Conservation (phyloP, 192 early-diverging fungal species). For the Rhizophagus clarus region DNA sequence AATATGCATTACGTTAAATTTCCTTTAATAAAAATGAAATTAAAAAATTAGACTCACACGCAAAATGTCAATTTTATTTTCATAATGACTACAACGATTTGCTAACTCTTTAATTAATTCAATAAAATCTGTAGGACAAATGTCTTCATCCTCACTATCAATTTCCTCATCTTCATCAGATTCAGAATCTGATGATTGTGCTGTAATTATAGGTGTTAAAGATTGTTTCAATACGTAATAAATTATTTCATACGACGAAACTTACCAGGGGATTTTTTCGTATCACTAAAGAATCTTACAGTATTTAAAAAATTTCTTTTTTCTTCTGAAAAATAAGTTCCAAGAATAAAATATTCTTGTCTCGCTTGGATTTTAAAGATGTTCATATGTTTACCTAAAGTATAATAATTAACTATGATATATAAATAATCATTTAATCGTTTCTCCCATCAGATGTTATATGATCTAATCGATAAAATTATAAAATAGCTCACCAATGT, state of each 20-base stretch:
- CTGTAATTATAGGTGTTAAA: neutral
- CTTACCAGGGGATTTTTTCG: neutral
- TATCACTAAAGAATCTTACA: neutral
- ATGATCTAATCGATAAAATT: no score
- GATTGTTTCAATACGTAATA: neutral
- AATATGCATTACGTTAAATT: no score
- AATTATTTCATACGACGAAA: neutral
- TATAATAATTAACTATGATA: neutral
- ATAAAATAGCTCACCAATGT: neutral
- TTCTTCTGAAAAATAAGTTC: neutral
- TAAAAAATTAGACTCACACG: neutral
- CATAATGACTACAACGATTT: neutral
- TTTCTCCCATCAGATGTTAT: no score
- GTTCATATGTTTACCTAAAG: neutral
- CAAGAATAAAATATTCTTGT: neutral
- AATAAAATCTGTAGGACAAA: neutral
- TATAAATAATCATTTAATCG: no score
- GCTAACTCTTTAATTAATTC: slow-evolving; percentile 14
- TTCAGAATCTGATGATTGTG: neutral
- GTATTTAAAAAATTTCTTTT: neutral
- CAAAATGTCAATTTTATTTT: neutral
- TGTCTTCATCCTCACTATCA: neutral
- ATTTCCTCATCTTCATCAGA: neutral
- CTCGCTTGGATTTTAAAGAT: neutral
- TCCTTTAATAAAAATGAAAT: neutral